These are phyloP conservation scores for Solanum phureja DNA, from an alignment of 257 asterid species.

Conservation along the genomic window DNA sequence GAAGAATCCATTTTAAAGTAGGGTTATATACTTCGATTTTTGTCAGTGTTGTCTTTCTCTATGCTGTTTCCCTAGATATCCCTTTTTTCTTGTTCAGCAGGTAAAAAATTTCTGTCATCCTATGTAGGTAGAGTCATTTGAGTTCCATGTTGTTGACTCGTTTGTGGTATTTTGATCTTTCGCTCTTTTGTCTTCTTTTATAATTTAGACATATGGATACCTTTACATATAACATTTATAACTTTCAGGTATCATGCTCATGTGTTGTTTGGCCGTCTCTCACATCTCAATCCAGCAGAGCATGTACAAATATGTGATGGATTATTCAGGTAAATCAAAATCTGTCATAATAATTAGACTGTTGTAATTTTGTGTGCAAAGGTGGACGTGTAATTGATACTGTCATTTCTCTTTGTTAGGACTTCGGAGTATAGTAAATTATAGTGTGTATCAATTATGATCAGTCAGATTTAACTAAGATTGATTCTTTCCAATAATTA, in stretches of 20 bases:
- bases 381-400: background rate
- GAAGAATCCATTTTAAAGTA: background rate
- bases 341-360: background rate
- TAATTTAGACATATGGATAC: background rate
- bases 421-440: background rate
- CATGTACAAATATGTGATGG: conserved; percentile 64
- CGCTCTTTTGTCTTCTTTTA: background rate
- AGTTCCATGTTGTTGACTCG: background rate
- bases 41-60: background rate
- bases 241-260: conserved; percentile 79
- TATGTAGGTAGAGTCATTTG: background rate
- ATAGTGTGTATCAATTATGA: background rate
- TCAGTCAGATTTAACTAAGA: background rate
- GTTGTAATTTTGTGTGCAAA: background rate
- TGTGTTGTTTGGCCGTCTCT: conserved; percentile 72
- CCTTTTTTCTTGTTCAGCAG: background rate
- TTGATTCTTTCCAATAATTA: background rate
- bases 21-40: background rate
- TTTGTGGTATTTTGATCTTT: background rate
- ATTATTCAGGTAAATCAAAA: conserved; percentile 53
- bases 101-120: background rate
- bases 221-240: background rate
- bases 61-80: background rate
- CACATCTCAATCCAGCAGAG: conserved; percentile 85
- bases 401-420: background rate